Evolutionary conservation across 73 alveolate species (phyloP), one percentile per base, ranked within the genome.

Genomic region (Paramecium caudatum): DNA sequence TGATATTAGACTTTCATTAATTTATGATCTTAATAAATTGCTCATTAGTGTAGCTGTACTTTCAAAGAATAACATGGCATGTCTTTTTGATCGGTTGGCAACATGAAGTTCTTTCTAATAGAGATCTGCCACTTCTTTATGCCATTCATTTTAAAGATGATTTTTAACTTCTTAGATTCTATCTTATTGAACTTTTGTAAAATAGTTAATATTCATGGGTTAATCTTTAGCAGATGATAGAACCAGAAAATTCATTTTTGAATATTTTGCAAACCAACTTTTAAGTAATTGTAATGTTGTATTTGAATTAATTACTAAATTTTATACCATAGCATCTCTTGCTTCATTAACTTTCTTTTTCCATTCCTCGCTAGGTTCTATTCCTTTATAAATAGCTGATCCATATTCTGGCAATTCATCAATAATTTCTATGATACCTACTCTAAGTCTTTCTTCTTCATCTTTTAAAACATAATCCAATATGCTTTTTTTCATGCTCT

Each of bases 271-370:
- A 88, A 91, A 95, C 99, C 99, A 96, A 21, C 94, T 94, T 62
- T 91, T 91, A 94, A 93, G 92, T 19, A 96, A 93, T 61, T 91
- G 91, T 5, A 96, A 91, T 9, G 99, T 95, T 15, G 99, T 96
- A 78, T 94, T 92, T 23, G 97, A 91, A 68, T 96, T 95, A 43
- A 96, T 96, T 30, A 96, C 96, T 7, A 96, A 93, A 62, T 96
- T 96, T 47, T 94, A 97, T 55, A 94, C 92, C 96, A 96, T 96
- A 17, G 95, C 95, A 96, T 95, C 93, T 90, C 98, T 90, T 3
- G 99, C 99, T 95, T 93, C 96, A 97, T 95, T 96, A 23, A 96
- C 98, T 69, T 95, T 94, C 70, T 95, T 96, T 80, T 96, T 95
- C 99, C 99, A 96, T 50, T 96, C 99, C 25, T 90, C 97, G 46